These are phyloP conservation scores for Globisporangium echinulatum DNA, from an alignment of 352 stramenopile genomes.

Conservation along the genomic window DNA sequence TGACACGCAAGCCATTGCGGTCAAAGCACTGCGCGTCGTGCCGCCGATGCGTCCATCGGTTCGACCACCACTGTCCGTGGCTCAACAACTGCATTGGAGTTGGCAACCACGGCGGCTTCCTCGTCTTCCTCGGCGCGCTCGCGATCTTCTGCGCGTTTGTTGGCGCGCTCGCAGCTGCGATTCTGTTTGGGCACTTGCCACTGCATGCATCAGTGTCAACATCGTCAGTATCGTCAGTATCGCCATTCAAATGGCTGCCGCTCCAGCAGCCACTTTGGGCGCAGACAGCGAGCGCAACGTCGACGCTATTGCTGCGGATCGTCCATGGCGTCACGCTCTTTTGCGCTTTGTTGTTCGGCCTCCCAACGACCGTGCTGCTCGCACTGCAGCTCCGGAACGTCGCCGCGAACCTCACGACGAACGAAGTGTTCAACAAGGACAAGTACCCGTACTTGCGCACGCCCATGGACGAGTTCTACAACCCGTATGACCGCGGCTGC, in stretches of 20 bases:
- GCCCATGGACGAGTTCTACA: constrained; percentile 69
- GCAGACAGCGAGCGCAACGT: constrained; percentile 11
- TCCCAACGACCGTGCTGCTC: constrained; percentile 59
- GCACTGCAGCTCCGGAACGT: constrained; percentile 71
- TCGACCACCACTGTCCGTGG: constrained; percentile 84
- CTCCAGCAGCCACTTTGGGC: constrained; percentile 10
- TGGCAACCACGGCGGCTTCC: constrained; percentile 66
- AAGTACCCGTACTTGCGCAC: constrained; percentile 85
- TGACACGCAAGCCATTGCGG: constrained; percentile 63
- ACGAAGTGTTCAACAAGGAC: constrained; percentile 88
- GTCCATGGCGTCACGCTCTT: constrained; percentile 52
- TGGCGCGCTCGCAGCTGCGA: constrained; percentile 34
- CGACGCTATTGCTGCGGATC: constrained; percentile 38
- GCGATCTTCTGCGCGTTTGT: constrained; percentile 44
- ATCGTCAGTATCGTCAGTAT: constrained; percentile 6
- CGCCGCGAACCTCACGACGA: constrained; percentile 66
- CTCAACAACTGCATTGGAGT: constrained; percentile 83
- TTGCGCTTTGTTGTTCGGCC: constrained; percentile 53
- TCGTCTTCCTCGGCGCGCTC: constrained; percentile 57
- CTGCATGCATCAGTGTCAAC: constrained; percentile 24
- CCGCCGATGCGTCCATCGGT: constrained; percentile 69
- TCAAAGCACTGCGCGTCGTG: constrained; percentile 82
- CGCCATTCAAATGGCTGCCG: not conserved
- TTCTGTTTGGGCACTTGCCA: constrained; percentile 36
- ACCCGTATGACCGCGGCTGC: constrained; percentile 67